phyloP scores from a whole-genome alignment of 768 basidiomycete genomes.

The Gloeostereum incarnatum region DNA sequence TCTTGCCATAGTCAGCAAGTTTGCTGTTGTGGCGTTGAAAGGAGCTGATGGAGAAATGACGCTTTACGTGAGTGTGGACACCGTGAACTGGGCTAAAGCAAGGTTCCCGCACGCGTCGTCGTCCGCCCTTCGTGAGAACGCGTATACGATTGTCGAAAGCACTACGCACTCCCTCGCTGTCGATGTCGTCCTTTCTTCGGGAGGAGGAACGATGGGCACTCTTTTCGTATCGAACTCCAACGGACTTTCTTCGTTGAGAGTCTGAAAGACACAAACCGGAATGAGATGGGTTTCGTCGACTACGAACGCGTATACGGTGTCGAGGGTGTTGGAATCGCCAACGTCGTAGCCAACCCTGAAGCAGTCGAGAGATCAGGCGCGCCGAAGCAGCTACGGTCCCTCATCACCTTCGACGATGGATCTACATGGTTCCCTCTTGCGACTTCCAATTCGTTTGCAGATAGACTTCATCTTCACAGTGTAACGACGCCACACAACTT shows the following conservation, averaged over 20 bases:
- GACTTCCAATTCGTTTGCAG: conserved; percentile 45
- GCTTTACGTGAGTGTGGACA: conserved; percentile 81
- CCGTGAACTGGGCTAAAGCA: conserved; percentile 77
- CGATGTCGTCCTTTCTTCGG: conserved; percentile 77
- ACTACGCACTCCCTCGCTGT: conserved; percentile 91
- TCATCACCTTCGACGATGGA: conserved; percentile 88
- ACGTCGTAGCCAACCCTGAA: conserved; percentile 74
- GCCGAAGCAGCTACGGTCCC: conserved; percentile 66
- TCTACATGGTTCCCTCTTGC: conserved; percentile 69
- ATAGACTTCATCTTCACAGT: conserved; percentile 84
- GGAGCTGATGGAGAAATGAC: conserved; percentile 70
- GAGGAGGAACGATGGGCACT: conserved; percentile 64
- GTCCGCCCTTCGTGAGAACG: conserved; percentile 76
- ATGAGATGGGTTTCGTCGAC: conserved; percentile 83
- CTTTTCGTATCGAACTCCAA: conserved; percentile 95
- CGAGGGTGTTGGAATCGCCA: conserved; percentile 88
- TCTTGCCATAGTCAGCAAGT: conserved; percentile 89
- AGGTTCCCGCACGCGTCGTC: conserved; percentile 88
- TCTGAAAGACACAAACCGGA: conserved; percentile 88
- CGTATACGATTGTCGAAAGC: conserved; percentile 93
- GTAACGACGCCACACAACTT: conserved; percentile 91
- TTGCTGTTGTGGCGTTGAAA: conserved; percentile 83
- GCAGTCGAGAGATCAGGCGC: conserved; percentile 68
- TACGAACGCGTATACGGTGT: conserved; percentile 83
- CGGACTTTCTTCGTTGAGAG: conserved; percentile 93